Base-by-base conservation (phyloP, 83 land plant species). In the Diphasiastrum complanatum region DNA sequence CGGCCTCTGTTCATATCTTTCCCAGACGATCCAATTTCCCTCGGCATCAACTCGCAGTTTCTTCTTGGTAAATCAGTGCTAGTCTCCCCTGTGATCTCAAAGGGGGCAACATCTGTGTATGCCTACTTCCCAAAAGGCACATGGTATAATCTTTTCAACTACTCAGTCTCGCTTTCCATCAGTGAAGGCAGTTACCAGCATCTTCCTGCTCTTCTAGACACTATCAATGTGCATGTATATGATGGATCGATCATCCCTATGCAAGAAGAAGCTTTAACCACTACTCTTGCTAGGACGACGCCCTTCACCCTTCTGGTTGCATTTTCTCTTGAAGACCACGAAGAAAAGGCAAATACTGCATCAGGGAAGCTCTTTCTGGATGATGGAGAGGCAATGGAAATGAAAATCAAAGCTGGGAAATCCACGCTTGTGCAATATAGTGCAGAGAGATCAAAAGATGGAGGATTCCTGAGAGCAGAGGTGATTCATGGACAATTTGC, bases 1-100 rank as follows among this genome's bases (percentile, higher is more conserved):
- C 37, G 95, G 27, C 95, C 97, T 1, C 28, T 90, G 19, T 90
- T 90, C 72, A 87, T 90, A 71, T 51, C 81, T 1, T 87, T 87
- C 70, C 78, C 95, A 0, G 48, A 60, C 22, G 75, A 76, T 48
- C 50, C 69, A 3, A 35, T 47, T 2, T 65, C 72, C 0, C 76
- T 79, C 10, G 71, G 41, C 0, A 8, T 90, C 11, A 78, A 78
- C 76, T 70, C 83, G 0, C 97, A 90, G 62, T 87, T 78, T 53
- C 35, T 90, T 36, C 65, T 90, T 1, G 97, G 97, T 0, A 52
- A 60, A 2, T 52, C 78, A 5, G 48, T 90, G 12, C 59, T 90
- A 71, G 83, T 87, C 1, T 78, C 95, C 14, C 97, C 97, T 0
- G 97, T 90, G 30, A 65, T 87, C 1, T 34, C 53, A 29, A 23